Conservation (phyloP, 768 basidiomycete genomes). For the Lentinula edodes region DNA sequence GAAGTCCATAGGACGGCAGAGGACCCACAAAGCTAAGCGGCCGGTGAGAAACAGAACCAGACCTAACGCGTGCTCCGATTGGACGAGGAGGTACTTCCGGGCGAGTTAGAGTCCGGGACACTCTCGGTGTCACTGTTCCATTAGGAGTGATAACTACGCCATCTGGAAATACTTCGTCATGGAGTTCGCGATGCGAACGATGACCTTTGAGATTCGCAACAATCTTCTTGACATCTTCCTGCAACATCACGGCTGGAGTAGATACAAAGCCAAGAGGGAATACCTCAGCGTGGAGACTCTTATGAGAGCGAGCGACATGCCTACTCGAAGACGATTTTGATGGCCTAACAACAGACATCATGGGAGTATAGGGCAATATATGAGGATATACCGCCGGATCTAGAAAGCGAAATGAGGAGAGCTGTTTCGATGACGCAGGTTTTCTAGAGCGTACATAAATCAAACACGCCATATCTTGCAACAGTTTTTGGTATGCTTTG, state of each 20-base stretch:
- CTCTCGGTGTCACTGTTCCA: constrained; percentile 8
- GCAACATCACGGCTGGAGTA: constrained; percentile 21
- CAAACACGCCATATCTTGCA: constrained; percentile 22
- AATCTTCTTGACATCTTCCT: background rate
- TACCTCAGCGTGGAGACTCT: constrained; percentile 26
- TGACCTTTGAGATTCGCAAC: background rate
- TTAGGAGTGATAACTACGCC: constrained; percentile 24
- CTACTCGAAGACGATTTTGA: background rate
- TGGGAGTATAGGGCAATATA: constrained; percentile 31
- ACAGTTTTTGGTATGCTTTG: background rate
- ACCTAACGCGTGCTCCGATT: constrained; percentile 3
- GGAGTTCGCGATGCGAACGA: constrained; percentile 19
- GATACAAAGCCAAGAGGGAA: constrained; percentile 22
- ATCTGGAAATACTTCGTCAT: constrained; percentile 24
- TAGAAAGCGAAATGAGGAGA: constrained; percentile 14
- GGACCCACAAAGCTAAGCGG: constrained; percentile 3
- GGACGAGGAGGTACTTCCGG: constrained; percentile 4
- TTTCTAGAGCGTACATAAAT: constrained; percentile 20
- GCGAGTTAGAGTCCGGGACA: background rate
- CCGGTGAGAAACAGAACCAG: constrained; percentile 8
- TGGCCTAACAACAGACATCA: background rate
- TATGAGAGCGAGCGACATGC: background rate
- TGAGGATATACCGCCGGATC: constrained; percentile 39
- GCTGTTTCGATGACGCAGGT: constrained; percentile 1
- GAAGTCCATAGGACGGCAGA: constrained; percentile 1